Evolutionary conservation across 2,329 filamentous ascomycete genomes (phyloP).

Genomic region (Exophiala oligosperma): DNA sequence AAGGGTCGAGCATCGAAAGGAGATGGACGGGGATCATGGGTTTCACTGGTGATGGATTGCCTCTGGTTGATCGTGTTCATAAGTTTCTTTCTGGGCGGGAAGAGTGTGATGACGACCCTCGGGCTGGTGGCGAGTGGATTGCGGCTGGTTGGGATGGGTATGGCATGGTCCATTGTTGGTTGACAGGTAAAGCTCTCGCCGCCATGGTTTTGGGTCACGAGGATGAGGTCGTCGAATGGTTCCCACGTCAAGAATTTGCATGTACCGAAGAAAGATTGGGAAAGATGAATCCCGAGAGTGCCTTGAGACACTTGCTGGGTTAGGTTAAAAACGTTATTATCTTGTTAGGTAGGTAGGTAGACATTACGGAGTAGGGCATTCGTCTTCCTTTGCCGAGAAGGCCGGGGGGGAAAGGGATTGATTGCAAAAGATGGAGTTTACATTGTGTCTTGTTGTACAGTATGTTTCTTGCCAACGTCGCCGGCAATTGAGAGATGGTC

Average conservation of each 20-base stretch:
- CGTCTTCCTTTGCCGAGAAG: no score
- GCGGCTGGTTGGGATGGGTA: slow-evolving; percentile 34
- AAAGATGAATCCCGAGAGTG: slow-evolving; percentile 15
- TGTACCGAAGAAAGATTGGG: slow-evolving; percentile 18
- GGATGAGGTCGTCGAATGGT: slow-evolving; percentile 17
- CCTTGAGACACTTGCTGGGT: slow-evolving; percentile 18
- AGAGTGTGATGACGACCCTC: slow-evolving; percentile 6
- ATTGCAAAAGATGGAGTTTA: no score
- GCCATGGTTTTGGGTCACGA: slow-evolving; percentile 25
- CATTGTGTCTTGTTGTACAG: no score
- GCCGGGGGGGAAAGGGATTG: no score
- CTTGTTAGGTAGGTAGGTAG: background rate
- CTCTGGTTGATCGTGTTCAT: slow-evolving; percentile 31
- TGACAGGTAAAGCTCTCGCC: slow-evolving; percentile 31
- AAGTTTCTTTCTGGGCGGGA: slow-evolving; percentile 15
- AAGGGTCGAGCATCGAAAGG: slow-evolving; percentile 21
- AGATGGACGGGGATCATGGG: slow-evolving; percentile 37
- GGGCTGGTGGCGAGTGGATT: slow-evolving; percentile 32
- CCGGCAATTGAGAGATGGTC: no score
- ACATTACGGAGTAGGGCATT: no score
- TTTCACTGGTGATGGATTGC: slow-evolving; percentile 33
- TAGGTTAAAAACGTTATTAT: background rate
- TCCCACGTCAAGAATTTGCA: slow-evolving; percentile 20
- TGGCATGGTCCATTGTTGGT: slow-evolving; percentile 35
- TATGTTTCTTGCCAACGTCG: no score